Conservation (phyloP, 2,329 filamentous ascomycete species). For the Arthroderma sp. region DNA sequence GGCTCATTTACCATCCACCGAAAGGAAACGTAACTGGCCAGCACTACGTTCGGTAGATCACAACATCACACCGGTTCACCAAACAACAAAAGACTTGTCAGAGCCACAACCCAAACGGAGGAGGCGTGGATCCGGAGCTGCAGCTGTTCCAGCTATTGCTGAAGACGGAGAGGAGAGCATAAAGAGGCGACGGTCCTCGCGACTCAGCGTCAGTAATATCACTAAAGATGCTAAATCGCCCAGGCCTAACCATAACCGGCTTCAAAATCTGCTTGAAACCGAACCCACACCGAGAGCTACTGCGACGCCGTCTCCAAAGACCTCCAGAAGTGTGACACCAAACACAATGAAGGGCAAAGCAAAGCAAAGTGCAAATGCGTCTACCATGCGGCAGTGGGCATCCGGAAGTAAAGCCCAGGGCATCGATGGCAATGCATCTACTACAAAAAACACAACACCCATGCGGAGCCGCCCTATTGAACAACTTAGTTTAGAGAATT, state of each 20-base stretch:
- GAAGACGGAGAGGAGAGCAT: conserved; percentile 35
- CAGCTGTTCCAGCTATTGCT: conserved; percentile 33
- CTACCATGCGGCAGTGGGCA: neutral
- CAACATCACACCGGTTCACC: conserved; percentile 13
- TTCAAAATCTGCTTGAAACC: conserved; percentile 19
- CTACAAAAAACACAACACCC: conserved; percentile 13
- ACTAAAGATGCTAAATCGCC: no score
- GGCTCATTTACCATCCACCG: neutral
- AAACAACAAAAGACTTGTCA: conserved; percentile 7
- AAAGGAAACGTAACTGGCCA: conserved; percentile 5
- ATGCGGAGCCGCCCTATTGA: conserved; percentile 47
- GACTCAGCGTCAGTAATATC: no score
- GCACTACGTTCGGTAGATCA: conserved; percentile 19
- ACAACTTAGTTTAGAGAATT: conserved; percentile 54
- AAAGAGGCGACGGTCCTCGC: neutral
- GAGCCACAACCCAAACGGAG: conserved; percentile 19
- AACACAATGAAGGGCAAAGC: neutral
- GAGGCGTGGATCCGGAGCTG: conserved; percentile 21
- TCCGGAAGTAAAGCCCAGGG: no score
- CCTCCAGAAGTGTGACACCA: neutral
- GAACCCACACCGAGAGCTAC: conserved; percentile 6
- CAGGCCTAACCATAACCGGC: conserved; percentile 11
- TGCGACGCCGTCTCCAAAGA: conserved; percentile 5
- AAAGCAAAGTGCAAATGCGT: neutral
- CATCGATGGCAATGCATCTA: no score